Conservation (phyloP, 148 eudicot genomes). For the Rhododendron kiyosumense region DNA sequence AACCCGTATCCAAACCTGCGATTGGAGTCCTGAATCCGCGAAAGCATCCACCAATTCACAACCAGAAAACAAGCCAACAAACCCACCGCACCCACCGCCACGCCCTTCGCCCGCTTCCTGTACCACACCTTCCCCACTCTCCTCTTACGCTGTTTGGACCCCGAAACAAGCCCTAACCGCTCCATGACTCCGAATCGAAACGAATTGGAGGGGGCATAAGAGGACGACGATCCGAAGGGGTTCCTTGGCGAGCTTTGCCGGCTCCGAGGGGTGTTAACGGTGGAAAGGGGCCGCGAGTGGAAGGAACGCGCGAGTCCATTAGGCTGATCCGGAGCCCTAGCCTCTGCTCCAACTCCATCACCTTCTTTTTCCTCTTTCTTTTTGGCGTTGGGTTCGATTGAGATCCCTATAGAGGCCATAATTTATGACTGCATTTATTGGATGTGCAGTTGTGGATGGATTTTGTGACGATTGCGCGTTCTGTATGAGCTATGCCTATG, state of each 20-base stretch:
- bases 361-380: not conserved
- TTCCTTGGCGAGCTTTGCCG: not conserved
- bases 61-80: constrained; percentile 52
- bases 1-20: constrained; percentile 20
- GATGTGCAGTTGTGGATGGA: not conserved
- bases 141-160: constrained; percentile 18
- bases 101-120: constrained; percentile 29
- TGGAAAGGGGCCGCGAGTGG: not conserved
- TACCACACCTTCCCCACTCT: constrained; percentile 25
- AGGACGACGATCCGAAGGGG: not conserved
- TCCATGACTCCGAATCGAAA: not conserved
- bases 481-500: too few relatives aligned
- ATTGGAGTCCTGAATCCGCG: constrained; percentile 45
- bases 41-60: constrained; percentile 81
- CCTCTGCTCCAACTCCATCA: not conserved
- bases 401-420: not conserved
- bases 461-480: too few relatives aligned
- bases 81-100: constrained; percentile 30
- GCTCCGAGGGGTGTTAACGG: not conserved
- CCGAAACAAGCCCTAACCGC: constrained; percentile 4
- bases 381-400: not conserved
- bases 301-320: not conserved
- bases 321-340: not conserved
- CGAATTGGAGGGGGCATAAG: not conserved
- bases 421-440: not conserved